These are phyloP conservation scores for Acanthamoeba pearcei DNA, from an alignment of 208 protist species.

Conservation along the genomic window DNA sequence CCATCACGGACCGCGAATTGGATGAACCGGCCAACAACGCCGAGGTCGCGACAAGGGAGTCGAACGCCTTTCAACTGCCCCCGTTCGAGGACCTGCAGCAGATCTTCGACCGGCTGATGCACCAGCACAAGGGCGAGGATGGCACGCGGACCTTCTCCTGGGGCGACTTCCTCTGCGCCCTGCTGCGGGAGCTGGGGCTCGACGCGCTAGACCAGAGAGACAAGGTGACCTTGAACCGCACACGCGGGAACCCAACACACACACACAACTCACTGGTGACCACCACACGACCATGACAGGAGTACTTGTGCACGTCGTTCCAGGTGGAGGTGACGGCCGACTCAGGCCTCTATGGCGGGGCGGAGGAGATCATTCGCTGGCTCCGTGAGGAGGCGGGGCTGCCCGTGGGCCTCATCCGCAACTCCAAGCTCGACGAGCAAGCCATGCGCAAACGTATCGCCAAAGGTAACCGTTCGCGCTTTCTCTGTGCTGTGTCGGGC, in stretches of 20 bases:
- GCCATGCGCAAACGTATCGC: conserved; percentile 49
- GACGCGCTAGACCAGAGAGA: not conserved
- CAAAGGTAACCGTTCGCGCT: not conserved
- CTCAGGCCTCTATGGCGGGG: conserved; percentile 21
- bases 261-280: not conserved
- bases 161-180: not conserved
- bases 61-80: not conserved
- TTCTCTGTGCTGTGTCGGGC: too few species aligned
- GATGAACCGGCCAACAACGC: not conserved
- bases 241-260: not conserved
- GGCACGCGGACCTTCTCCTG: not conserved
- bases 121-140: conserved; percentile 13
- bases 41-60: not conserved
- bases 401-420: conserved; percentile 44
- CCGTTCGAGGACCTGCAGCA: not conserved
- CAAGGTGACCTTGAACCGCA: not conserved
- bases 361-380: conserved; percentile 44
- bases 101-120: not conserved
- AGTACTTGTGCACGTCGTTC: not conserved
- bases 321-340: not conserved
- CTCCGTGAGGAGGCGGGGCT: not conserved
- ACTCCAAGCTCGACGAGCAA: not conserved
- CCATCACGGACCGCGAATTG: not conserved
- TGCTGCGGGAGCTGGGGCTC: not conserved
- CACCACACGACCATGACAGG: not conserved